Evolutionary conservation across 1,284 basidiomycete genomes (phyloP).

Genomic region (Coniferiporia weirii): DNA sequence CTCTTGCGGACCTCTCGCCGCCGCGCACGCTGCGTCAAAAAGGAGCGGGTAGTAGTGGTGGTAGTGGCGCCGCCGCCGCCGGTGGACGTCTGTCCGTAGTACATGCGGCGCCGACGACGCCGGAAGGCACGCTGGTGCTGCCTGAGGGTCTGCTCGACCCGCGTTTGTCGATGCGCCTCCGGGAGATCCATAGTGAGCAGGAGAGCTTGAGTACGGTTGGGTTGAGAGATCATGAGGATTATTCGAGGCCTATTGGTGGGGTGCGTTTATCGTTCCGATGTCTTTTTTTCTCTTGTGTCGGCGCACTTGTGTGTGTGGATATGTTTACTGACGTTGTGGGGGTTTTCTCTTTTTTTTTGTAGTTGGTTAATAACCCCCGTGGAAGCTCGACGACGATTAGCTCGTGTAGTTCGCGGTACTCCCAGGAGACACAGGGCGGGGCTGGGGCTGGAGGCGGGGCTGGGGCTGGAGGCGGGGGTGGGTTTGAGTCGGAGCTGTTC

Average conservation of each 20-base stretch:
- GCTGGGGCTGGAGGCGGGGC: too few species aligned
- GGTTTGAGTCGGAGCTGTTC: too few species aligned
- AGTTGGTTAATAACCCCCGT: slow-evolving; percentile 36
- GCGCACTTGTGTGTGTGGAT: background rate
- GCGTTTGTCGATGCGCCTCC: slow-evolving; percentile 21
- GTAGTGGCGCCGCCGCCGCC: background rate
- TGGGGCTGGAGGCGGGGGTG: too few species aligned
- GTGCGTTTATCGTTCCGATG: slow-evolving; percentile 26
- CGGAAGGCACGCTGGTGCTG: slow-evolving; percentile 24
- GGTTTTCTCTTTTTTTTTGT: background rate
- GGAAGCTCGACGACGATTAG: slow-evolving; percentile 33
- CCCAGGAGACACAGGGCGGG: background rate
- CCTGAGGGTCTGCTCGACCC: slow-evolving; percentile 39
- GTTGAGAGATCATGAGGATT: slow-evolving; percentile 39
- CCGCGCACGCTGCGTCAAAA: background rate
- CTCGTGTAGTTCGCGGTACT: slow-evolving; percentile 6
- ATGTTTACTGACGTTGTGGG: background rate
- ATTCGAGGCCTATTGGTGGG: slow-evolving; percentile 39
- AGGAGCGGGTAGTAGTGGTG: too few species aligned
- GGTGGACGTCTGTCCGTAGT: slow-evolving; percentile 3
- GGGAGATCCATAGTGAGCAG: slow-evolving; percentile 24
- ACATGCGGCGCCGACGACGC: slow-evolving; percentile 25
- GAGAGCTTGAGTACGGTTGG: slow-evolving; percentile 32
- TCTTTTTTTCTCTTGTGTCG: background rate
- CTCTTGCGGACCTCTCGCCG: slow-evolving; percentile 1